Base-by-base conservation (phyloP, 495 filamentous ascomycete species). In the Aspergillus asperescens region DNA sequence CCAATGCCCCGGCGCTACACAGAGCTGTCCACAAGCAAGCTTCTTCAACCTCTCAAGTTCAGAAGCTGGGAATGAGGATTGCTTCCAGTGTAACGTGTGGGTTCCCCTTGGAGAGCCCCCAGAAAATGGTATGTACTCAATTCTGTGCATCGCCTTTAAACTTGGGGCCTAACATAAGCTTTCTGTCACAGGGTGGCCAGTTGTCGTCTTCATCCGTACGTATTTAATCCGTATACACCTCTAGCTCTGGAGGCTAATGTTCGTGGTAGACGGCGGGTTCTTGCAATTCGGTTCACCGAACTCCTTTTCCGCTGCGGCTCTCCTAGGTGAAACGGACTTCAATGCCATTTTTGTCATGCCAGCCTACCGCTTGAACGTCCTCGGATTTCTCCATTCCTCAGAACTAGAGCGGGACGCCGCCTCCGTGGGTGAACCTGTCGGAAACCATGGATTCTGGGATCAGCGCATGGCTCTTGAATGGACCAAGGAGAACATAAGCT, bases 391-490 rank as follows among this genome's bases (percentile, higher is more conserved):
- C 19, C 74, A 82, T 22, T 81, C 80, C 1, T 48, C 55, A 1
- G 74, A 75, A 56, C 23, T 82, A 19, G 73, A 74, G 12, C 73
- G 77, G 2, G 77, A 80, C 48, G 77, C 80, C 15, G 79, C 79
- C 0, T 27, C 77, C 12, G 62, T 54, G 1, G 54, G 55, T 0
- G 68, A 76, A 20, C 62, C 66, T 5, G 58, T 62, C 3, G 70
- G 85, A 19, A 89, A 89, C 59, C 64, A 86, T 24, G 86, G 86
- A 5, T 72, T 89, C 56, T 81, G 79, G 69, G 86, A 89, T 60
- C 85, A 88, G 60, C 73, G 78, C 52, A 59, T 81, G 23, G 65
- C 80, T 38, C 66, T 89, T 18, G 74, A 84, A 65, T 89, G 85
- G 85, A 80, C 84, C 1, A 67, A 72, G 54, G 71, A 80, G 28